Evolutionary conservation across 2,329 filamentous ascomycete species (phyloP).

Genomic region (Apiospora koreana): DNA sequence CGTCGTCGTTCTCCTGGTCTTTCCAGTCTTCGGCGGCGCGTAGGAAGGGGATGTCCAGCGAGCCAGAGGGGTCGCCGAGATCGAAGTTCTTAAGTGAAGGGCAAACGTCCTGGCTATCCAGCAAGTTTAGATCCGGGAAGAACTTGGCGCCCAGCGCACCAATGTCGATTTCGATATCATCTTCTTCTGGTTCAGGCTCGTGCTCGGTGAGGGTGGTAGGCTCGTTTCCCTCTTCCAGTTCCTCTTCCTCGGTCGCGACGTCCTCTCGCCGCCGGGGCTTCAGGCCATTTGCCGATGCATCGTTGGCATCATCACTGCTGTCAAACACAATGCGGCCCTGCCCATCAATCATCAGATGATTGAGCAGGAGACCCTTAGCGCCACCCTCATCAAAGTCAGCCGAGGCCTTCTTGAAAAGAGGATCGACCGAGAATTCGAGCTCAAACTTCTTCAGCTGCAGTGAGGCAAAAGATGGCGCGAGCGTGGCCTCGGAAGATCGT

Average conservation of each 20-base stretch:
- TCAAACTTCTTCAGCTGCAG: conserved; percentile 97
- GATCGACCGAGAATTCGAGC: conserved; percentile 93
- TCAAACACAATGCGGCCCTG: conserved; percentile 96
- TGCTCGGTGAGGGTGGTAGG: conserved; percentile 40
- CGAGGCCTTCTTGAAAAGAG: conserved; percentile 98
- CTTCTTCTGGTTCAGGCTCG: conserved; percentile 46
- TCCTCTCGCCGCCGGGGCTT: conserved; percentile 38
- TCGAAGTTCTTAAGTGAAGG: conserved; percentile 94
- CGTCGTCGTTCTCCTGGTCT: conserved; percentile 65
- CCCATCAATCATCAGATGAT: conserved; percentile 93
- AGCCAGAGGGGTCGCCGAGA: conserved; percentile 80
- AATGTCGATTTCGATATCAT: conserved; percentile 78
- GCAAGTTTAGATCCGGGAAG: conserved; percentile 74
- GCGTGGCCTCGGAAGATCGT: conserved; percentile 87
- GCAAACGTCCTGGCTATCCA: conserved; percentile 90
- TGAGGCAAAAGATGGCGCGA: conserved; percentile 84
- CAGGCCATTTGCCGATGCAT: conserved; percentile 44
- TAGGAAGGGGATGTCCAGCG: conserved; percentile 88
- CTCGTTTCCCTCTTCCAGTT: conserved; percentile 39
- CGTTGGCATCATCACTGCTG: conserved; percentile 83
- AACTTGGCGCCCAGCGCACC: conserved; percentile 74
- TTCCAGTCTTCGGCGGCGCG: conserved; percentile 87
- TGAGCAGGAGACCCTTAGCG: conserved; percentile 90
- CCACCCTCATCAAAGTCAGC: conserved; percentile 98
- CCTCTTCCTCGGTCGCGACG: conserved; percentile 37